Evolutionary conservation across 2,329 filamentous ascomycete species (phyloP), one percentile per base, ranked within the genome.

Genomic region (Talaromyces sp.): DNA sequence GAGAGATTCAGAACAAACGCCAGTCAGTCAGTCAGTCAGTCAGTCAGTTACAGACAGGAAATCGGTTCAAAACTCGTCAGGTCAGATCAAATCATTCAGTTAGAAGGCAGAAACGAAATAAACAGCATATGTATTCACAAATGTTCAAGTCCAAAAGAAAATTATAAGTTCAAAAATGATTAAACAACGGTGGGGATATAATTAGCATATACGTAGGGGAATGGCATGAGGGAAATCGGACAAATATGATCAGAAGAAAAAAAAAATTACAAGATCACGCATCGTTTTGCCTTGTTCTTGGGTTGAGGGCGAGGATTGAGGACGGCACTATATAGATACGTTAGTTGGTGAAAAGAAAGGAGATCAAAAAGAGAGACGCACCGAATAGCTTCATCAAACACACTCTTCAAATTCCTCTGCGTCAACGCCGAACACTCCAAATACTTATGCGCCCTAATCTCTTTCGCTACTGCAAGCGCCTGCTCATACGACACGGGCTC

Each of bases 331-430:
- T 25, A 45, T 13, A 13, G 19, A 3, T n/a, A 22, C 10, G 19
- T 54, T 33, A 53, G 43, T 28, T 15, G 5, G 28, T 11, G 22
- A 39, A 21, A 22, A 51, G 17, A 2, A 11, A 51, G 4, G 7
- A n/a, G 13, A 17, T n/a, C n/a, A n/a, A n/a, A n/a, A n/a, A n/a
- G n/a, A n/a, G n/a, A 17, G 19, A 77, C 87, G 67, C 79, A 97
- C 94, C 94, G 88, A 72, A 99, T 99, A 35, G 94, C 94, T 78
- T 97, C 93, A 71, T 99, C 94, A 72, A 99, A 99, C 51, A 99
- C 94, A 69, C 91, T 96, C 86, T 99, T 99, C 67, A 99, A 77
- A 75, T 97, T 97, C 70, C 93, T 83, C 80, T 97, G 94, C 37
- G 94, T 99, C 65, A 99, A 80, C 50, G 94, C 94, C 54, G 94